phyloP scores from a whole-genome alignment of 257 asterid genomes.

The Orobanche coerulescens region DNA sequence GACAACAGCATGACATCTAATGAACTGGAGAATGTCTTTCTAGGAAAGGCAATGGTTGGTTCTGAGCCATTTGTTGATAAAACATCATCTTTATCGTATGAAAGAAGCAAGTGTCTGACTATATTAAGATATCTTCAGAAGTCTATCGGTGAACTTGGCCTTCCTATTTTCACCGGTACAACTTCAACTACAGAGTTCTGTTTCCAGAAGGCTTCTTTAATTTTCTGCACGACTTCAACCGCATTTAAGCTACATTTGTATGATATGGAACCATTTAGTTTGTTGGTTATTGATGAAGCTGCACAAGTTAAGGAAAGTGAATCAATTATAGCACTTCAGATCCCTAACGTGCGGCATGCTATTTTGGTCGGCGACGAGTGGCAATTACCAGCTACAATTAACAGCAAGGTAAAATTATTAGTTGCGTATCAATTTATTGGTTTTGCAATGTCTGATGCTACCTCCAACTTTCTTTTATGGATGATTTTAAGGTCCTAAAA shows the following conservation, averaged over 20 bases:
- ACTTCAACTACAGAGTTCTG: slow-evolving; percentile 25
- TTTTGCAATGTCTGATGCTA: background rate
- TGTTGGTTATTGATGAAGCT: slow-evolving; percentile 58
- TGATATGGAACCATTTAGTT: slow-evolving; percentile 27
- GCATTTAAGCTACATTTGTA: slow-evolving; percentile 32
- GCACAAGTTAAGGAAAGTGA: slow-evolving; percentile 59
- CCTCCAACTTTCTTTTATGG: background rate
- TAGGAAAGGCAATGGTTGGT: background rate
- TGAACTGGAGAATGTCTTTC: slow-evolving; percentile 29
- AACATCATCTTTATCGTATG: slow-evolving; percentile 9
- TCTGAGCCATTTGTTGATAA: slow-evolving; percentile 10
- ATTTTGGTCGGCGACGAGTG: slow-evolving; percentile 52
- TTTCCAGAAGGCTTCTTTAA: slow-evolving; percentile 33
- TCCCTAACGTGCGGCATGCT: slow-evolving; percentile 33
- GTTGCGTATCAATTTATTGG: background rate
- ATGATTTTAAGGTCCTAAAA: background rate
- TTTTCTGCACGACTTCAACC: slow-evolving; percentile 51
- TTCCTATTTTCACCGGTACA: slow-evolving; percentile 19
- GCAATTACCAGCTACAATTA: slow-evolving; percentile 47
- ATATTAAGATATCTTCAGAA: slow-evolving; percentile 25
- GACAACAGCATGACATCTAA: slow-evolving; percentile 24
- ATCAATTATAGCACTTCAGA: slow-evolving; percentile 44
- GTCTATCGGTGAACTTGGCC: slow-evolving; percentile 26
- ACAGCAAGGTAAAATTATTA: slow-evolving; percentile 34
- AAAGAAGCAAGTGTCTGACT: slow-evolving; percentile 25